phyloP scores from a whole-genome alignment of 164 flowering plant species.

The Chimonanthus salicifolius region DNA sequence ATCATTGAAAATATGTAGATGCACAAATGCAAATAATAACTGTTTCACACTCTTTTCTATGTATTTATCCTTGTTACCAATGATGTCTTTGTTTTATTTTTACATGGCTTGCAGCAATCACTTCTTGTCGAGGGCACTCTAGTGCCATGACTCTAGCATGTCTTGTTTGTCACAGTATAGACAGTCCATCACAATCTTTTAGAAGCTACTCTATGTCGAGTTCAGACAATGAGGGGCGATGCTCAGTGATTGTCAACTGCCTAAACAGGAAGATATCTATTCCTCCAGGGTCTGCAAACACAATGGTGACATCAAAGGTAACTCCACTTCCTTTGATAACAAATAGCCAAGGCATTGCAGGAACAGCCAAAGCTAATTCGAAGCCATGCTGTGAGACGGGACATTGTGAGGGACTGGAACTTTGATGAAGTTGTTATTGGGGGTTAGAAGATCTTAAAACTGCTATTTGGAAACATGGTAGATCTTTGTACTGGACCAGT shows the following conservation, averaged over 20 bases:
- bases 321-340: constrained; percentile 60
- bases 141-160: constrained; percentile 75
- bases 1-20: no score
- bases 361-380: constrained; percentile 72
- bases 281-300: constrained; percentile 24
- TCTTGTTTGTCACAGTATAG: constrained; percentile 74
- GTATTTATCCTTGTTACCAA: not conserved
- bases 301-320: constrained; percentile 57
- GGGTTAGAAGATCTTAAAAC: constrained; percentile 19
- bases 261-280: constrained; percentile 36
- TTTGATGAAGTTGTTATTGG: constrained; percentile 59
- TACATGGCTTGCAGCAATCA: not conserved
- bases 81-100: not conserved
- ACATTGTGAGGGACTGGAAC: constrained; percentile 86
- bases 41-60: not conserved
- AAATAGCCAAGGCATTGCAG: constrained; percentile 29
- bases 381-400: constrained; percentile 86
- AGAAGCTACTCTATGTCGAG: constrained; percentile 87
- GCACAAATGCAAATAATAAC: not conserved
- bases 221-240: constrained; percentile 75
- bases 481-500: not conserved
- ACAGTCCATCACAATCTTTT: constrained; percentile 89
- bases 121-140: not conserved
- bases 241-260: constrained; percentile 63
- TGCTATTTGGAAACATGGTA: not conserved